Evolutionary conservation across 2,329 filamentous ascomycete species (phyloP).

Genomic region (Claviceps citrina): DNA sequence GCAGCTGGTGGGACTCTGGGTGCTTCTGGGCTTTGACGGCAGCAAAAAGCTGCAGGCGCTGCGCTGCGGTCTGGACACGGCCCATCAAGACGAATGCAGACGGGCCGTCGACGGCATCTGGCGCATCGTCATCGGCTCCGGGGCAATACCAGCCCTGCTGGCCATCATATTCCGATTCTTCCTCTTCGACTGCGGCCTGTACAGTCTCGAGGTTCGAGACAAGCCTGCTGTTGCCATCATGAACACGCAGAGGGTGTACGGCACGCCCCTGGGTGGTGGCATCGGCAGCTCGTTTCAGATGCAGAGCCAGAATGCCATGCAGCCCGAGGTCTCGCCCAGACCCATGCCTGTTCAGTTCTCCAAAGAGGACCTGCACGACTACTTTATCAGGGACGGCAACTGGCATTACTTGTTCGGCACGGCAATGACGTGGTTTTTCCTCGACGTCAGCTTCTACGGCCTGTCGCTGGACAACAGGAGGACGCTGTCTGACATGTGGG

Average conservation of each 20-base stretch:
- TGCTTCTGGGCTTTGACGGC: conserved; percentile 30
- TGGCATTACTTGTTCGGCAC: conserved; percentile 25
- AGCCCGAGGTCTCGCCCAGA: conserved; percentile 18
- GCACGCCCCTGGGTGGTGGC: conserved; percentile 17
- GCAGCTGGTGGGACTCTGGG: conserved; percentile 43
- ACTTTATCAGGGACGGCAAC: conserved; percentile 29
- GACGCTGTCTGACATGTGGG: conserved; percentile 24
- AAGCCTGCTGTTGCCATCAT: conserved; percentile 42
- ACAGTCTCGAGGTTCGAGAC: conserved; percentile 48
- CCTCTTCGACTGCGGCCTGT: conserved; percentile 50
- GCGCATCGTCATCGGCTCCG: conserved; percentile 51
- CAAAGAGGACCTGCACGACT: conserved; percentile 30
- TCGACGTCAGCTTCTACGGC: conserved; percentile 41
- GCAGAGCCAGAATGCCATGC: conserved; percentile 13
- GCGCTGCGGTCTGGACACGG: conserved; percentile 32
- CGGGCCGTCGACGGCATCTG: conserved; percentile 43
- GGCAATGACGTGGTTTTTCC: conserved; percentile 33
- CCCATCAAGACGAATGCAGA: conserved; percentile 30
- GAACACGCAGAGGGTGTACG: conserved; percentile 45
- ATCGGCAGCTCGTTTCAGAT: conserved; percentile 10
- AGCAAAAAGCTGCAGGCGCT: conserved; percentile 26
- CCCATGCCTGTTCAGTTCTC: conserved; percentile 34
- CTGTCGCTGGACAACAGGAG: conserved; percentile 30
- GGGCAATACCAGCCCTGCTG: conserved; percentile 46
- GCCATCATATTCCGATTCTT: conserved; percentile 52